Evolutionary conservation across 805 yeast genomes (phyloP), one percentile per base, ranked within the genome.

Genomic region (Alloascoidea africana): DNA sequence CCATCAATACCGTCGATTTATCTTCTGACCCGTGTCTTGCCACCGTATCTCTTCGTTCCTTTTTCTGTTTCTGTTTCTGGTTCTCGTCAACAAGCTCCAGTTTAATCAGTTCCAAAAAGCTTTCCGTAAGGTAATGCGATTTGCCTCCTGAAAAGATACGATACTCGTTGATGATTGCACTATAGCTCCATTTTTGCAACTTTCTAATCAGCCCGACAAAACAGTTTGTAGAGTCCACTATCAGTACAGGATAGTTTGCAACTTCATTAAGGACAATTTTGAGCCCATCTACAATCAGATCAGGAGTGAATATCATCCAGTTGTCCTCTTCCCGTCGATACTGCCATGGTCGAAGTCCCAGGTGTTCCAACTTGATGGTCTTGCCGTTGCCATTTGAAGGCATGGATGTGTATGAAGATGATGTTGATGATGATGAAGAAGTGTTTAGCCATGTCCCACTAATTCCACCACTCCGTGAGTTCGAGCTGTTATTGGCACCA

Each of bases 111-210:
- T 89, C 97, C 35, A 89, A 57, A 46, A 81, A 85, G 3, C 77
- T 77, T 51, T 87, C 96, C 15, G 85, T 83, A 45, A 69, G 72
- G 52, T 85, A 86, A 48, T 76, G 85, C 35, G 79, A 66, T 46
- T 79, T 74, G 45, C 71, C 73, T 18, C 85, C 81, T 15, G 83
- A 65, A 54, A 74, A 82, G 5, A 82, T 64, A 38, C 95, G 63
- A 56, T 85, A 91, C 54, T 89, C 97, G 47, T 78, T 79, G 16
- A 86, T 69, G 3, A 89, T 73, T 14, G 93, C 77, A 16, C 87
- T 73, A 51, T 80, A 79, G 47, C 76, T 78, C 97, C 96, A 89
- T 56, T 80, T 80, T 55, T 84, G 91, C 32, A 87, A 63, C 52
- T 79, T 76, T 37, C 98, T 63, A 23, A 91, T 58, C 2, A 87